These are phyloP conservation scores for Alternaria dauci DNA, from an alignment of 2,329 filamentous ascomycete genomes.

Conservation along the genomic window DNA sequence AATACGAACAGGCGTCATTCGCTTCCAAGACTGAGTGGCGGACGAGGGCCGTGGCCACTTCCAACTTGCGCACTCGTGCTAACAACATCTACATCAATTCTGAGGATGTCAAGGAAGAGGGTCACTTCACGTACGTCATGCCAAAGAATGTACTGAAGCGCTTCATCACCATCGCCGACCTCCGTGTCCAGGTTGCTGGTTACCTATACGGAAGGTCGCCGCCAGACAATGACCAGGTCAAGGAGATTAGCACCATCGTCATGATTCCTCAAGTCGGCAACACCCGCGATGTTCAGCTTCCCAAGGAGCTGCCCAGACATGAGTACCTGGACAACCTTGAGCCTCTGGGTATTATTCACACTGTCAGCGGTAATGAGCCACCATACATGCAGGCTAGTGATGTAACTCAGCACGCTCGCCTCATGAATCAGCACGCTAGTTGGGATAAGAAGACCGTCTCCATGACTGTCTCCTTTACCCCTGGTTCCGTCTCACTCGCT, in stretches of 20 bases:
- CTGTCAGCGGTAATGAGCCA: slow-evolving; percentile 90
- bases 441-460: slow-evolving; percentile 94
- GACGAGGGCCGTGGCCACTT: slow-evolving; percentile 93
- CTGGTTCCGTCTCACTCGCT: slow-evolving; percentile 91
- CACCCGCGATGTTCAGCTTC: slow-evolving; percentile 88
- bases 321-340: slow-evolving; percentile 88
- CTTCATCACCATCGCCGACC: slow-evolving; percentile 96
- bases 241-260: slow-evolving; percentile 95
- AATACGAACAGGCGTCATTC: slow-evolving; percentile 97
- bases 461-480: slow-evolving; percentile 95
- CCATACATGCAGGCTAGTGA: slow-evolving; percentile 96
- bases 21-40: slow-evolving; percentile 99
- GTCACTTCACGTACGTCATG: slow-evolving; percentile 94
- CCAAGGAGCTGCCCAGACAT: slow-evolving; percentile 88
- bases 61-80: slow-evolving; percentile 88
- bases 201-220: slow-evolving; percentile 95
- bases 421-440: slow-evolving; percentile 81
- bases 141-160: slow-evolving; percentile 98
- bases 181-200: slow-evolving; percentile 94
- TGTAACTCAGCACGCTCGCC: slow-evolving; percentile 89
- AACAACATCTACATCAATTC: slow-evolving; percentile 99
- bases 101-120: slow-evolving; percentile 89
- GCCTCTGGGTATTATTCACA: slow-evolving; percentile 94
- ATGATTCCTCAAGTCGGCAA: slow-evolving; percentile 98
- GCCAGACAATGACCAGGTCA: slow-evolving; percentile 93